A percentile compares a stretch with the other conserved stretches of the same genome.
These are phyloP conservation scores for Boletus tylopilopsis DNA, from an alignment of 768 basidiomycete genomes.

Conservation along the genomic window DNA sequence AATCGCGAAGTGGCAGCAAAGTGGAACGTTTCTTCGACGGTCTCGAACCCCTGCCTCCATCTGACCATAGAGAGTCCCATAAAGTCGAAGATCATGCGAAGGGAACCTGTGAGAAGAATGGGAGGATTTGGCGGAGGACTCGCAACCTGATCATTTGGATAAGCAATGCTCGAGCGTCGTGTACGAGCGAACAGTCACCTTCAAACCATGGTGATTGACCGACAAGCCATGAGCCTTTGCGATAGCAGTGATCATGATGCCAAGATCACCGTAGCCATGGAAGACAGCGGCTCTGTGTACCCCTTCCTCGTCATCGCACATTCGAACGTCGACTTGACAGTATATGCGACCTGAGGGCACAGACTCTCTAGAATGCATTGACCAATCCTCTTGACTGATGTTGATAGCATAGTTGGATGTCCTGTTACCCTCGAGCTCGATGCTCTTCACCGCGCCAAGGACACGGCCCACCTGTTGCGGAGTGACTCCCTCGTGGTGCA, in stretches of 20 bases:
- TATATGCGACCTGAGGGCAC: constrained; percentile 17
- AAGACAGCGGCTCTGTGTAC: constrained; percentile 52
- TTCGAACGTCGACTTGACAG: constrained; percentile 61
- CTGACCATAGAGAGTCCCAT: constrained; percentile 52
- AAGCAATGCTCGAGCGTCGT: not conserved
- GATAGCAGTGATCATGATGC: constrained; percentile 63
- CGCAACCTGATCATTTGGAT: constrained; percentile 27
- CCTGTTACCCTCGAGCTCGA: constrained; percentile 47
- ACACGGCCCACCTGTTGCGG: constrained; percentile 36
- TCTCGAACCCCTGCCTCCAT: constrained; percentile 53
- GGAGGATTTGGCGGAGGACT: constrained; percentile 34
- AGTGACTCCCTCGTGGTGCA: constrained; percentile 22
- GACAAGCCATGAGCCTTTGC: constrained; percentile 48
- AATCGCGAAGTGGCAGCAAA: constrained; percentile 56
- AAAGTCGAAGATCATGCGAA: constrained; percentile 50
- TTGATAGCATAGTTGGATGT: constrained; percentile 64
- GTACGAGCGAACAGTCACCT: constrained; percentile 35
- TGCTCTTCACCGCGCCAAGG: constrained; percentile 47
- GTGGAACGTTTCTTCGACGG: constrained; percentile 50
- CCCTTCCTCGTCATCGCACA: constrained; percentile 49
- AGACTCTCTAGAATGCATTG: constrained; percentile 2
- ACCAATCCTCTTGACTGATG: constrained; percentile 40
- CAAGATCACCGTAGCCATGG: constrained; percentile 67
- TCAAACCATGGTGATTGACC: constrained; percentile 53
- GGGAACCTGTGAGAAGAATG: constrained; percentile 47